These are phyloP conservation scores for Ophiostoma sp. DNA, from an alignment of 2,329 filamentous ascomycete genomes.

Conservation along the genomic window DNA sequence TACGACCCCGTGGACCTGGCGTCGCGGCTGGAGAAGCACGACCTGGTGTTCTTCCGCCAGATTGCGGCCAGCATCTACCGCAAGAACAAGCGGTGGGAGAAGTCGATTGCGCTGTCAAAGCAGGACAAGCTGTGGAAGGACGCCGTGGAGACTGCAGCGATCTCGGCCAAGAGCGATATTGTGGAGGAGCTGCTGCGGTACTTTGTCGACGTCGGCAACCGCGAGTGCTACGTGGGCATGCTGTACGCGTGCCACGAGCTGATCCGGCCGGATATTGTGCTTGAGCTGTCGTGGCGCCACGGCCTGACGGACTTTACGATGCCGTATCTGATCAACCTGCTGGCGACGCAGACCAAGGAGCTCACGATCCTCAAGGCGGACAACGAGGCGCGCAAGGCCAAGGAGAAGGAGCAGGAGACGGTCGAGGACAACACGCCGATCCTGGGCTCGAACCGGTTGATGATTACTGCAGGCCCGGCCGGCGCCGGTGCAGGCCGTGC, in stretches of 20 bases:
- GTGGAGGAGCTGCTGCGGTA: conserved; percentile 95
- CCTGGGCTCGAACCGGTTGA: conserved; percentile 77
- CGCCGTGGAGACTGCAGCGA: conserved; percentile 93
- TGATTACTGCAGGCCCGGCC: conserved; percentile 84
- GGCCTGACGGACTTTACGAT: conserved; percentile 95
- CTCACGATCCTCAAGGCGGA: conserved; percentile 84
- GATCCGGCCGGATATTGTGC: conserved; percentile 82
- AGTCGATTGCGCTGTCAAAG: conserved; percentile 95
- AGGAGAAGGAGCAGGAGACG: conserved; percentile 53
- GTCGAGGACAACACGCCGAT: conserved; percentile 93
- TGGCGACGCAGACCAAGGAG: conserved; percentile 83
- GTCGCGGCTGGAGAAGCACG: conserved; percentile 89
- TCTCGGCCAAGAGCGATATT: conserved; percentile 83
- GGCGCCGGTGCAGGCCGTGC: conserved; percentile 38
- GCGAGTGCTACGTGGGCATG: conserved; percentile 99
- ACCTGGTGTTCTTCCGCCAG: conserved; percentile 97
- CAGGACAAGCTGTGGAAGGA: conserved; percentile 99
- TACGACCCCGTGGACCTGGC: conserved; percentile 94
- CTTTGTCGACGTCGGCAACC: conserved; percentile 98
- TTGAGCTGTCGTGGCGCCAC: conserved; percentile 96
- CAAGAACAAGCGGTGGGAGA: conserved; percentile 99
- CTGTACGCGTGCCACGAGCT: conserved; percentile 97
- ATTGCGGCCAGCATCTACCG: conserved; percentile 98
- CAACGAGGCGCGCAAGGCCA: conserved; percentile 61
- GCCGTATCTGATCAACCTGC: conserved; percentile 99